Evolutionary conservation across 345 rosid species (phyloP), one percentile per base, ranked within the genome.

Genomic region (Excoecaria agallocha): DNA sequence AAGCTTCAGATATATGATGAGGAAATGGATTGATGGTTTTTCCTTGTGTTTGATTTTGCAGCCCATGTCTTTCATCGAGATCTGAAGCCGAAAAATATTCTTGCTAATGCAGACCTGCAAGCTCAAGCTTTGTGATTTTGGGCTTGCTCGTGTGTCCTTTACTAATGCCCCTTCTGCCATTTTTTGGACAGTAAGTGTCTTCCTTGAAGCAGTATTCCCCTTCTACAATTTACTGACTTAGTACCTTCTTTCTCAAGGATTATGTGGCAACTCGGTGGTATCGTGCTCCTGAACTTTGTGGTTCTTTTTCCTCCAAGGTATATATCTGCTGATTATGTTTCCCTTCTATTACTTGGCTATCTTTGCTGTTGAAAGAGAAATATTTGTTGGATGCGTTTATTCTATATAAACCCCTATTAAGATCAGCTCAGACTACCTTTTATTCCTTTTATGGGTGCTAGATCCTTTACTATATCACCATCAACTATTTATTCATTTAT

Each of bases 251-350:
- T 82, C 68, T 85, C 49, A 81, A 95, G 99, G 99, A 95, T 87
- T 95, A 95, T 74, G 99, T 95, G 76, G 99, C 99, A 57, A 95
- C 99, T 72, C 86, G 98, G 83, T 95, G 99, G 99, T 95, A 95
- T 71, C 97, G 98, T 80, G 99, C 99, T 78, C 98, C 99, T 50
- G 99, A 95, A 83, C 96, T 95, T 62, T 95, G 99, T 73, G 97
- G 99, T 78, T 93, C 91, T 46, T 95, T 95, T 79, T 95, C 81
- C 80, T 93, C 98, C 77, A 95, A 90, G 82, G 99, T 91, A 85
- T 77, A 79, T 71, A 16, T 38, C 54, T 78, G 64, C 17, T 10
- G 5, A 76, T 48, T 45, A 15, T 61, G 3, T 68, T 37, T 69
- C 17, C 67, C 46, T 8, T 19, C 19, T 62, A 8, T 52, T 51